Percentiles rank a stretch among this genome's conserved stretches.
Conservation (phyloP, 179 eudicot species). For the Camellia oleifera region DNA sequence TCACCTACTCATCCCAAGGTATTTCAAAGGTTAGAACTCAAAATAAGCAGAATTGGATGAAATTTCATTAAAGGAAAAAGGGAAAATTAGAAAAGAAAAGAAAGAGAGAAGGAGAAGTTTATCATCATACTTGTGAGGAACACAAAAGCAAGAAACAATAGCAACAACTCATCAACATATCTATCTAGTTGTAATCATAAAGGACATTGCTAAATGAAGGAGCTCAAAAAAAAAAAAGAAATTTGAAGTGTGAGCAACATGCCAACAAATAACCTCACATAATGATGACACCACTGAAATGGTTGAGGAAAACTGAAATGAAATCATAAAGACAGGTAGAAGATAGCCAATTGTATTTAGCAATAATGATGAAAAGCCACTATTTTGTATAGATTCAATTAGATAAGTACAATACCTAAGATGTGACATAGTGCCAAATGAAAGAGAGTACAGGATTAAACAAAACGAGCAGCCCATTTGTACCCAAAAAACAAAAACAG, state of each 20-base stretch:
- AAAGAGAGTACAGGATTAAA: too few relatives aligned
- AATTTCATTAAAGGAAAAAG: too few relatives aligned
- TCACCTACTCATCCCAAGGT: slow-evolving; percentile 35
- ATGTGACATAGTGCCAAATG: too few relatives aligned
- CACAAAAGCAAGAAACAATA: background rate
- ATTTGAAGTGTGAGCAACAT: background rate
- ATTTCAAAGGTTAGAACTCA: slow-evolving; percentile 7
- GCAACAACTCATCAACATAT: background rate
- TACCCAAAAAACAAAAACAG: background rate
- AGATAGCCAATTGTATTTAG: too few relatives aligned
- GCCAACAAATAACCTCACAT: background rate
- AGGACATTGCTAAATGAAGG: background rate
- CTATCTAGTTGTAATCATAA: background rate
- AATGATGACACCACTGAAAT: background rate
- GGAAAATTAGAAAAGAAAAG: background rate
- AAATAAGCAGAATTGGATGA: background rate
- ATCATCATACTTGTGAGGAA: background rate
- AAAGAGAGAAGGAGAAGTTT: too few relatives aligned
- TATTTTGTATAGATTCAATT: too few relatives aligned
- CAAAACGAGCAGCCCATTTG: too few relatives aligned
- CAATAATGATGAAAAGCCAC: too few relatives aligned
- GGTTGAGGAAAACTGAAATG: background rate
- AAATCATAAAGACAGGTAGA: too few relatives aligned
- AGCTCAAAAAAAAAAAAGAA: background rate
- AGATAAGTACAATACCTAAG: too few relatives aligned